Base-by-base conservation (phyloP, 2,329 filamentous ascomycete species). In the Aspergillus bombycis region DNA sequence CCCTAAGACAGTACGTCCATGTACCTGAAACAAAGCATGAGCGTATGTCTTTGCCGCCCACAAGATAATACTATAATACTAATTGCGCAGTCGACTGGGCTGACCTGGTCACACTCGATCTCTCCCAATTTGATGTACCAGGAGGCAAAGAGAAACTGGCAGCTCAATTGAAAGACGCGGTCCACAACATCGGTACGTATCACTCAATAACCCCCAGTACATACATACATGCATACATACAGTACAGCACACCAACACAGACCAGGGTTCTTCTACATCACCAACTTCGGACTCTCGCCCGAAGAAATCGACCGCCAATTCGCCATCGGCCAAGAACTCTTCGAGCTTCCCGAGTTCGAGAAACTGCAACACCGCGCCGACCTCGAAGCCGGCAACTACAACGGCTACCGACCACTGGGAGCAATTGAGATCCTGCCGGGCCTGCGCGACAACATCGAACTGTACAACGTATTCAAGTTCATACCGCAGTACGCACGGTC, bases 271-370 rank as follows among this genome's bases (percentile, higher is more conserved):
- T 88, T 88, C 76, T 88, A 88, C 67, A 82, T 88, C 50, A 83
- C 81, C 66, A 86, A 88, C 73, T 87, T 85, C 64, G 85, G 85
- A 28, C 77, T 89, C 2, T 77, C 75, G 0, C 84, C 88, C 70
- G 84, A 86, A 48, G 77, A 86, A 72, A 81, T 89, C 4, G 83
- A 89, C 68, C 76, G 79, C 1, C 86, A 89, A 68, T 89, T 88
- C 68, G 84, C 85, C 11, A 81, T 89, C 10, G 86, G 82, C 5
- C 84, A 85, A 63, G 77, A 83, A 45, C 79, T 89, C 65, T 88
- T 88, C 71, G 71, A 82, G 16, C 77, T 88, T 1, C 78, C 85
- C 0, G 76, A 80, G 1, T 81, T 85, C 11, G 85, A 89, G 68
- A 88, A 87, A 70, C 78, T 83, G 36, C 84, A 83, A 65, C 85